phyloP scores from a whole-genome alignment of 257 asterid species.

The Scutellaria galericulata region DNA sequence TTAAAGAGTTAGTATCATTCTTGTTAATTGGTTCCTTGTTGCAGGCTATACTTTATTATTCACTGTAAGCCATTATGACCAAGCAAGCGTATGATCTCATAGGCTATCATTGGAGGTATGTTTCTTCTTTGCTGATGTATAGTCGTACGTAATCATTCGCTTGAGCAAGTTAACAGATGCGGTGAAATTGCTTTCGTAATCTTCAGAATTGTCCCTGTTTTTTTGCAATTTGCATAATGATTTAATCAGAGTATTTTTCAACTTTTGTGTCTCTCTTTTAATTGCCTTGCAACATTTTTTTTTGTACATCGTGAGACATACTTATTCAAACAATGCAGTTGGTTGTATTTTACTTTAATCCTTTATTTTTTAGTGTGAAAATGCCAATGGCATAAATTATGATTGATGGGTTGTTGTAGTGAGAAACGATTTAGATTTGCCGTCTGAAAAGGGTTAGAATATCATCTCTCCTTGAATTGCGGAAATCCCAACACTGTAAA shows the following conservation, averaged over 20 bases:
- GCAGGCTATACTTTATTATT: constrained; percentile 20
- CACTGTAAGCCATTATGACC: background rate
- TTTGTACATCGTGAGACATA: background rate
- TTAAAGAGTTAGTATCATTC: constrained; percentile 10
- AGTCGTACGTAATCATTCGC: background rate
- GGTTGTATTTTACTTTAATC: background rate
- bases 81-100: background rate
- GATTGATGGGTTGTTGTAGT: background rate
- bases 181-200: background rate
- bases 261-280: background rate
- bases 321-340: background rate
- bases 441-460: background rate
- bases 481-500: constrained; percentile 29
- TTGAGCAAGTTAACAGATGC: background rate
- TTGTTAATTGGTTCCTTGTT: constrained; percentile 11
- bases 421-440: background rate
- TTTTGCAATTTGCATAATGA: background rate
- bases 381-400: background rate
- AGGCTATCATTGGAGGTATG: constrained; percentile 5
- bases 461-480: constrained; percentile 25
- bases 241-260: background rate
- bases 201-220: background rate
- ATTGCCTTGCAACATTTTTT: no score
- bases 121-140: constrained; percentile 16
- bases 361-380: background rate